Percentiles rank a stretch among this genome's conserved stretches.
Evolutionary conservation across 73 alveolate genomes (phyloP).

Genomic region (Paramecium sexaurelia): DNA sequence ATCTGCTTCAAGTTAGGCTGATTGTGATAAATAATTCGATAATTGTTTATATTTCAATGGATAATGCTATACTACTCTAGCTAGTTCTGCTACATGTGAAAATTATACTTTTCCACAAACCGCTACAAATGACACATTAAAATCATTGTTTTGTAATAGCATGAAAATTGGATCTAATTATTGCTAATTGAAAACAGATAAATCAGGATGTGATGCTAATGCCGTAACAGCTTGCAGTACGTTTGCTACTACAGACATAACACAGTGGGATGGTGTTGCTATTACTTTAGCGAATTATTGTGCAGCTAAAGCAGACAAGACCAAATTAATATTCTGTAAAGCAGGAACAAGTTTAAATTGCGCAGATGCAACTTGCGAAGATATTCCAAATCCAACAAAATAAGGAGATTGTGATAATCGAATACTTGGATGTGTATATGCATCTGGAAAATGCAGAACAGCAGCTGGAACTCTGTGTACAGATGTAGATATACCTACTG

Average conservation of each 20-base stretch:
- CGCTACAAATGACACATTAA: neutral
- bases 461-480: neutral
- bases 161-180: neutral
- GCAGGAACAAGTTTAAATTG: neutral
- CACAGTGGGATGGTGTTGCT: neutral
- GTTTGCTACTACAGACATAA: neutral
- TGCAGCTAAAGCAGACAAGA: neutral
- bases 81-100: neutral
- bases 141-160: neutral
- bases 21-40: neutral
- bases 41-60: neutral
- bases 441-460: neutral
- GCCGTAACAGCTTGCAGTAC: neutral
- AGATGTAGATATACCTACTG: neutral
- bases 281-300: neutral
- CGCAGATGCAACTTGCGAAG: neutral
- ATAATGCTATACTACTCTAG: neutral
- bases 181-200: neutral
- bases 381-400: neutral
- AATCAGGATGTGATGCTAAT: neutral
- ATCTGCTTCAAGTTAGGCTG: neutral
- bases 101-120: neutral
- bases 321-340: neutral
- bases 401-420: slow-evolving; percentile 16
- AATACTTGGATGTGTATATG: neutral